These are phyloP conservation scores for Paratinospora sagittata DNA, from an alignment of 164 flowering plant genomes.

Conservation along the genomic window DNA sequence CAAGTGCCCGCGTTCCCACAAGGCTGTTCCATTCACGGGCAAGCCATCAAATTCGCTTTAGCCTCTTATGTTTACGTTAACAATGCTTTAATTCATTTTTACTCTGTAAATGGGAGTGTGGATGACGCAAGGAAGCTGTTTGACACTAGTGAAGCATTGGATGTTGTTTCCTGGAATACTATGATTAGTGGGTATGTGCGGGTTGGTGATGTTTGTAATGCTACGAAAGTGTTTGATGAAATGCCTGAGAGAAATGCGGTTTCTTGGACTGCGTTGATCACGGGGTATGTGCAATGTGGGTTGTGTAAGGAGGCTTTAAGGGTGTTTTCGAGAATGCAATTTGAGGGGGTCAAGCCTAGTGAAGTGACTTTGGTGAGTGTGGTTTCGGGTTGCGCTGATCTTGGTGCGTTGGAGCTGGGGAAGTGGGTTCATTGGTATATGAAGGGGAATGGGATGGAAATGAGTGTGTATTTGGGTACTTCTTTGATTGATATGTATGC, in stretches of 20 bases:
- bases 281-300: constrained; percentile 29
- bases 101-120: constrained; percentile 12
- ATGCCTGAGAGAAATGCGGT: constrained; percentile 30
- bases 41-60: constrained; percentile 21
- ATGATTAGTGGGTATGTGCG: constrained; percentile 25
- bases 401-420: constrained; percentile 29
- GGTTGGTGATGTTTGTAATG: constrained; percentile 15
- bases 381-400: constrained; percentile 24
- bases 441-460: constrained; percentile 19
- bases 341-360: constrained; percentile 20
- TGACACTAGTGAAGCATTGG: constrained; percentile 9
- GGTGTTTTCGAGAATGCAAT: constrained; percentile 22
- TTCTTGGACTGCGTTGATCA: constrained; percentile 34
- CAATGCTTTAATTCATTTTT: constrained; percentile 25
- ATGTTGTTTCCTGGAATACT: constrained; percentile 33
- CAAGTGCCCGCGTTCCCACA: constrained; percentile 14
- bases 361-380: constrained; percentile 27
- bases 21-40: constrained; percentile 25
- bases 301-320: constrained; percentile 22
- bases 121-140: constrained; percentile 18
- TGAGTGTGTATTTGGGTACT: constrained; percentile 26
- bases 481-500: constrained; percentile 36
- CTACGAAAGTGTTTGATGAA: constrained; percentile 21
- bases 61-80: constrained; percentile 16
- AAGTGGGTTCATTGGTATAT: constrained; percentile 32